Evolutionary conservation across 2,329 filamentous ascomycete genomes (phyloP).

Genomic region (Cylindrodendrum hubeiense): DNA sequence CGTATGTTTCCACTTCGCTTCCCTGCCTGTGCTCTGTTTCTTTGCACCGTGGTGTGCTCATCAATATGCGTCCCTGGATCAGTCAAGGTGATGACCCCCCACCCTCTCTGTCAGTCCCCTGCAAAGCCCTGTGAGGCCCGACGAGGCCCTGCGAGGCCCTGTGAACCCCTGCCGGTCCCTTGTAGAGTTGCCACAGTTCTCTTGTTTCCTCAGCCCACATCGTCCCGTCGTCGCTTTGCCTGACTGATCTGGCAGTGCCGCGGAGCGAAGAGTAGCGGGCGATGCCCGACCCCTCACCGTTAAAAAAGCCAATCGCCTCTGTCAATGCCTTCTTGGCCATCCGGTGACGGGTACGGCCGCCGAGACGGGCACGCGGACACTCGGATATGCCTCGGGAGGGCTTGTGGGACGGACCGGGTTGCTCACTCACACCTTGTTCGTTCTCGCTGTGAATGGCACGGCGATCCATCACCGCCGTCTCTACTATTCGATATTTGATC

Average conservation of each 20-base stretch:
- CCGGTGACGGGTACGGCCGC: conserved; percentile 12
- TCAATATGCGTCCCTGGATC: conserved; percentile 35
- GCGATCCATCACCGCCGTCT: conserved; percentile 23
- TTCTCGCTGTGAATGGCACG: conserved; percentile 12
- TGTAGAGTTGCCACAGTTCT: conserved; percentile 19
- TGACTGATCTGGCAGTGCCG: conserved; percentile 36
- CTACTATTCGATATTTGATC: conserved; percentile 26
- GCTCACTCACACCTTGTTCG: conserved; percentile 22
- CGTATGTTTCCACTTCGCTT: conserved; percentile 38
- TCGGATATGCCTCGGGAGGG: conserved; percentile 29
- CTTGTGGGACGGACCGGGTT: conserved; percentile 47
- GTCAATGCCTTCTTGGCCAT: conserved; percentile 22
- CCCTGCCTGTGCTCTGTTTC: conserved; percentile 22
- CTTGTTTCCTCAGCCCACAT: conserved; percentile 36
- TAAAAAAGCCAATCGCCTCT: conserved; percentile 36
- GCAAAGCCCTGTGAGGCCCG: conserved; percentile 28
- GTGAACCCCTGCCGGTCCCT: conserved; percentile 27
- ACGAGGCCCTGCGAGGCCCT: conserved; percentile 18
- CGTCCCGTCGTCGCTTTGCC: conserved; percentile 35
- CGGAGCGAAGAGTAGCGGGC: conserved; percentile 20
- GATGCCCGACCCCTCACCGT: conserved; percentile 27
- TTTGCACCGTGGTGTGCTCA: conserved; percentile 33
- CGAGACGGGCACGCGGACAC: conserved; percentile 20
- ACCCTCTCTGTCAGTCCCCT: conserved; percentile 14
- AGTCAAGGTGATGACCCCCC: conserved; percentile 41